Conservation (phyloP, 2,329 filamentous ascomycete species). For the Aureobasidium pullulans region DNA sequence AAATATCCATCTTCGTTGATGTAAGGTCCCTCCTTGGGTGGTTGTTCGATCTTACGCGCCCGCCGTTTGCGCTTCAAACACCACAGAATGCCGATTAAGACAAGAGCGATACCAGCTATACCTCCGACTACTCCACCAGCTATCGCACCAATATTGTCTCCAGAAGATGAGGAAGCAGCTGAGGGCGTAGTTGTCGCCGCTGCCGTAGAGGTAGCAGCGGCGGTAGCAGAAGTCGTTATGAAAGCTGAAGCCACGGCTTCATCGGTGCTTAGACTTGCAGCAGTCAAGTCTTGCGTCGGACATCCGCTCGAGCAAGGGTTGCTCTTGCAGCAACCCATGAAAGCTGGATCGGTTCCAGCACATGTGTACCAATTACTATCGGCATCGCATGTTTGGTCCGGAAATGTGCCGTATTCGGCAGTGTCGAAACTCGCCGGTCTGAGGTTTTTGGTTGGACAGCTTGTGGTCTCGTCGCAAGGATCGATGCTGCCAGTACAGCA, state of each 20-base stretch:
- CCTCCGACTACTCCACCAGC: background rate
- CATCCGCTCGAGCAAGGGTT: slow-evolving; percentile 11
- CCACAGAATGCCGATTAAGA: background rate
- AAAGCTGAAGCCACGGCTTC: background rate
- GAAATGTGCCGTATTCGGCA: slow-evolving; percentile 5
- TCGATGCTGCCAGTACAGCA: slow-evolving; percentile 6
- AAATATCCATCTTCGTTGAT: background rate
- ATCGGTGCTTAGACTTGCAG: slow-evolving; percentile 2
- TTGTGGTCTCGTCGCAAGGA: slow-evolving; percentile 7
- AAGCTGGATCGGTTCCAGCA: slow-evolving; percentile 5
- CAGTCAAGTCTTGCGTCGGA: background rate
- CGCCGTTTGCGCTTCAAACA: background rate
- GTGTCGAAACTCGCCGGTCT: slow-evolving; percentile 10
- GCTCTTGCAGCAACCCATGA: slow-evolving; percentile 12
- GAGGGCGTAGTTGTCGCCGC: background rate
- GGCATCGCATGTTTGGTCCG: slow-evolving; percentile 2
- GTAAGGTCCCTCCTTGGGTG: background rate
- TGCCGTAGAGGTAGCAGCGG: background rate
- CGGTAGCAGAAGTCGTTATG: background rate
- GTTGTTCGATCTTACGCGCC: background rate
- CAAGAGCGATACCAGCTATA: background rate
- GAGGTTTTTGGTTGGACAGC: background rate
- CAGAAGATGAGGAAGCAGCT: background rate
- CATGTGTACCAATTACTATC: slow-evolving; percentile 11
- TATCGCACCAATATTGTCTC: background rate